Evolutionary conservation across 179 eudicot species (phyloP).

Genomic region (Spinacia oleracea): DNA sequence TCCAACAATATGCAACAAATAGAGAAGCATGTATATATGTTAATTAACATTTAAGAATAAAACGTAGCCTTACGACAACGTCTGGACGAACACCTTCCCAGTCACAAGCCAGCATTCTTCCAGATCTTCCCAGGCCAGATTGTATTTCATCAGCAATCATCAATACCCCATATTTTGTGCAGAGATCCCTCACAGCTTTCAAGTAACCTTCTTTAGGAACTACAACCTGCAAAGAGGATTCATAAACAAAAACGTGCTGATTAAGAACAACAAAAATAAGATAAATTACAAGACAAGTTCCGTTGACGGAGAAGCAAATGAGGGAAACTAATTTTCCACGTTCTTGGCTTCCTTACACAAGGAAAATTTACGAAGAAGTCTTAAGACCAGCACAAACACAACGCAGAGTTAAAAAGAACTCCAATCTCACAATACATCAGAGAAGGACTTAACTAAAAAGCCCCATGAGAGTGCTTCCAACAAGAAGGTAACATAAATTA

Average conservation of each 20-base stretch:
- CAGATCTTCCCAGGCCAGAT: slow-evolving; percentile 94
- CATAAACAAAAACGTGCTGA: neutral
- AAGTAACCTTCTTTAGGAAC: slow-evolving; percentile 86
- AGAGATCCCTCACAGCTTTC: slow-evolving; percentile 80
- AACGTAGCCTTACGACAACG: slow-evolving; percentile 63
- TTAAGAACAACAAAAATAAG: neutral
- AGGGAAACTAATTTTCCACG: neutral
- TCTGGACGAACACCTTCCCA: slow-evolving; percentile 98
- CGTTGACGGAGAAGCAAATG: neutral
- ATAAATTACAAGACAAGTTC: neutral
- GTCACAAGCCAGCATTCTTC: slow-evolving; percentile 88
- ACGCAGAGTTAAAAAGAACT: neutral
- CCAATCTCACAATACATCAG: no score
- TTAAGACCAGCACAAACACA: neutral
- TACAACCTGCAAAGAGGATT: slow-evolving; percentile 55
- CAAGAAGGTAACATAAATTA: no score
- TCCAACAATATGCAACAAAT: neutral
- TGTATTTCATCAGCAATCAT: slow-evolving; percentile 99
- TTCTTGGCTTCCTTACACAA: neutral
- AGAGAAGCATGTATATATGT: neutral
- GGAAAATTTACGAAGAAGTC: neutral
- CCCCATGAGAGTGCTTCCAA: no score
- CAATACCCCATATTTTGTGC: slow-evolving; percentile 71
- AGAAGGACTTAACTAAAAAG: no score
- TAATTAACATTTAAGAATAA: neutral